Evolutionary conservation across 306 rosid genomes (phyloP).

Genomic region (Pueraria montana): DNA sequence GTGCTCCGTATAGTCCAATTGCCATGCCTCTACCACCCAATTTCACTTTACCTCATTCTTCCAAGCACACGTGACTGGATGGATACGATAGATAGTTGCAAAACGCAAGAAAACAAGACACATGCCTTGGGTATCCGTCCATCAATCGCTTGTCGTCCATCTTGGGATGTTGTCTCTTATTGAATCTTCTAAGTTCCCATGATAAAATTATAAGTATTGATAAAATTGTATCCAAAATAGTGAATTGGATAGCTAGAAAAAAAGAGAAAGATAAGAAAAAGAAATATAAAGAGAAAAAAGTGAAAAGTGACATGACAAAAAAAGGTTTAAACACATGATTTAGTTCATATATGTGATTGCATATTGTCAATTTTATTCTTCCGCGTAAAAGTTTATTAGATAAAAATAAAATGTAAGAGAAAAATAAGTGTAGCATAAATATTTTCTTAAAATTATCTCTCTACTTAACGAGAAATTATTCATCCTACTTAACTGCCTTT

Average conservation of each 20-base stretch:
- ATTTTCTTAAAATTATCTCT: not conserved
- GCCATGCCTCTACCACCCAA: conserved; percentile 34
- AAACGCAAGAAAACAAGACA: conserved; percentile 39
- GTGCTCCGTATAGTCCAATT: conserved; percentile 19
- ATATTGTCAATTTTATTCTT: too few relatives aligned
- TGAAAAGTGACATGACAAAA: not conserved
- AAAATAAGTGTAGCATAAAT: not conserved
- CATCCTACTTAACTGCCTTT: conserved; percentile 31
- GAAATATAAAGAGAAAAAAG: not conserved
- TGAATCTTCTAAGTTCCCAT: conserved; percentile 33
- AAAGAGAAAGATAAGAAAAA: not conserved
- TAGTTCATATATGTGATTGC: too few relatives aligned
- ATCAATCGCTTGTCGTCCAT: conserved; percentile 54
- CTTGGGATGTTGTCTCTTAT: conserved; percentile 42
- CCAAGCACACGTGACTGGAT: conserved; percentile 30
- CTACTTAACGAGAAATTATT: too few relatives aligned
- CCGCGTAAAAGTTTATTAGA: too few relatives aligned
- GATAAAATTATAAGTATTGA: not conserved
- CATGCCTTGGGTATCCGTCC: conserved; percentile 36
- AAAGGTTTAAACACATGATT: too few relatives aligned
- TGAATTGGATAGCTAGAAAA: too few relatives aligned
- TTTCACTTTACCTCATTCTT: conserved; percentile 41
- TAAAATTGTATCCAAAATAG: not conserved
- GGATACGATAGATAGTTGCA: conserved; percentile 23
- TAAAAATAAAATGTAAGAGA: too few relatives aligned